Conservation (phyloP, 225 moss, liverwort and hornwort species). For the Bryum argenteum region DNA sequence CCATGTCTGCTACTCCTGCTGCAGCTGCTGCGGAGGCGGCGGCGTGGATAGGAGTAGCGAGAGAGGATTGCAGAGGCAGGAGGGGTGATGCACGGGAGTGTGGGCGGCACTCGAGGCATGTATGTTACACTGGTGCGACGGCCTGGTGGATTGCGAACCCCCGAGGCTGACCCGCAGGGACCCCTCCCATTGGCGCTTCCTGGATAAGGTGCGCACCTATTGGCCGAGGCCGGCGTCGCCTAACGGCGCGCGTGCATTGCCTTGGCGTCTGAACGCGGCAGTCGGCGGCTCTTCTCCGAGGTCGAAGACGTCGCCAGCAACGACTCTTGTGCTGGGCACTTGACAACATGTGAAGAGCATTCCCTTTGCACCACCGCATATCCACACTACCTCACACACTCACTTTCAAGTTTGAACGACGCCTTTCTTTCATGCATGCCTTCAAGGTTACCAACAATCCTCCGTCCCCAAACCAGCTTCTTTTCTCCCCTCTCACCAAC, state of each 20-base stretch:
- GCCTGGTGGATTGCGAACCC: not conserved
- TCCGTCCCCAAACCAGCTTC: too few species aligned
- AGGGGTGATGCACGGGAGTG: not conserved
- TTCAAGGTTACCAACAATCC: too few species aligned
- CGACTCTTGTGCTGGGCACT: too few species aligned
- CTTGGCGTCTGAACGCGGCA: too few species aligned
- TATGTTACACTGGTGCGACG: not conserved
- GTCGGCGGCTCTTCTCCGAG: too few species aligned
- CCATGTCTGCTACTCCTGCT: constrained; percentile 24
- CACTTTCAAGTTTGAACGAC: too few species aligned
- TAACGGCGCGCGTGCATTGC: not conserved
- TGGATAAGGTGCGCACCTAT: constrained; percentile 4
- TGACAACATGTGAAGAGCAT: too few species aligned
- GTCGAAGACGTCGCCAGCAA: too few species aligned
- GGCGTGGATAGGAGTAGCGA: not conserved
- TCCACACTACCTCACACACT: too few species aligned
- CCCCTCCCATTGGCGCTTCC: not conserved
- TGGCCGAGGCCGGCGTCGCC: not conserved
- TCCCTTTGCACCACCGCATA: too few species aligned
- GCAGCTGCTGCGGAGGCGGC: not conserved
- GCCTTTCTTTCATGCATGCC: too few species aligned
- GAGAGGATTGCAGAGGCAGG: not conserved
- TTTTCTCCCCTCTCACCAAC: too few species aligned
- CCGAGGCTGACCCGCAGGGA: not conserved
- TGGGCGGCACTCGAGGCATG: not conserved